phyloP scores from a whole-genome alignment of 371 early-diverging fungal genomes.

The Haplosporangium sp. region DNA sequence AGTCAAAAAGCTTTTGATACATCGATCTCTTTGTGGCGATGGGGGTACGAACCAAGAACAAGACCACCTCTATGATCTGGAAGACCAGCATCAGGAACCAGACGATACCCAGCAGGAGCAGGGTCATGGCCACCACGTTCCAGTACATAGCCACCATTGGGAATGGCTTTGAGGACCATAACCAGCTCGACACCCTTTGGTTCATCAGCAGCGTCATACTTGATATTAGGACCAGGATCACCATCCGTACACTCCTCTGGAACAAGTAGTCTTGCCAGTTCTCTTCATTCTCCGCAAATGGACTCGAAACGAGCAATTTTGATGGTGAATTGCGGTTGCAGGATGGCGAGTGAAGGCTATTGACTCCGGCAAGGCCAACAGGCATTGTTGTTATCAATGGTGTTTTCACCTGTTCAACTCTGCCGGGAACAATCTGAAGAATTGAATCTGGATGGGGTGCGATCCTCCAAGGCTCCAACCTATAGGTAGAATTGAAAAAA shows the following conservation, averaged over 20 bases:
- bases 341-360: background rate
- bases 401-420: background rate
- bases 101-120: conserved; percentile 21
- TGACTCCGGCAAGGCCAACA: background rate
- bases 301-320: background rate
- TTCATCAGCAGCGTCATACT: conserved; percentile 16
- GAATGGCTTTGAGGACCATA: conserved; percentile 3
- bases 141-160: conserved; percentile 23
- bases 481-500: background rate
- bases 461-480: conserved; percentile 37
- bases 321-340: background rate
- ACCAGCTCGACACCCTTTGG: conserved; percentile 16
- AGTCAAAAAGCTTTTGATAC: conserved; percentile 36
- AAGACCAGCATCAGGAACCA: conserved; percentile 33
- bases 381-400: too few relatives aligned
- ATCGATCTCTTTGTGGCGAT: conserved; percentile 13
- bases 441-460: conserved; percentile 16
- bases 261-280: conserved; percentile 38
- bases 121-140: conserved; percentile 17
- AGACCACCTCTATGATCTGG: conserved; percentile 22
- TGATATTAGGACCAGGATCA: conserved; percentile 8
- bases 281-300: conserved; percentile 3
- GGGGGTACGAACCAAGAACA: conserved; percentile 30
- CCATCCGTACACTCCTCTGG: conserved; percentile 16
- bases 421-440: conserved; percentile 20